phyloP scores from a whole-genome alignment of 495 filamentous ascomycete genomes.

The Ramalina intermedia region DNA sequence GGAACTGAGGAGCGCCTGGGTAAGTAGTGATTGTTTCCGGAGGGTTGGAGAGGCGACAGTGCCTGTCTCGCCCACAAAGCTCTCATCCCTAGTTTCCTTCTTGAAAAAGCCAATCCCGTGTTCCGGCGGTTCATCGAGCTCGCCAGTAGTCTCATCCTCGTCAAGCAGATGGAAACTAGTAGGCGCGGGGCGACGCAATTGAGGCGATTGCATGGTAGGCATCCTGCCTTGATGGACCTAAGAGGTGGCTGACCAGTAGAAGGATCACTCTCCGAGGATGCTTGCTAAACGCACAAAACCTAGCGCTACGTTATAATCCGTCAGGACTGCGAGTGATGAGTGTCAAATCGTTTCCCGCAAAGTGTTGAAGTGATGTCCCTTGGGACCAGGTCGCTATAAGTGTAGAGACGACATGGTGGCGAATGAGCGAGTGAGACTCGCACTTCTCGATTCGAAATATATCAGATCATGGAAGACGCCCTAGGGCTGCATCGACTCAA shows the following conservation, averaged over 20 bases:
- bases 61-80: slow-evolving; percentile 15
- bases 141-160: slow-evolving; percentile 17
- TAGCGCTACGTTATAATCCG: too few relatives aligned
- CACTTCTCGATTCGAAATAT: too few relatives aligned
- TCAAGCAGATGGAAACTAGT: neutral
- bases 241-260: too few relatives aligned
- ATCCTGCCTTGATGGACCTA: too few relatives aligned
- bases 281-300: too few relatives aligned
- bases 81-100: slow-evolving; percentile 21
- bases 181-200: neutral
- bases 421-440: slow-evolving; percentile 6
- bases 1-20: slow-evolving; percentile 56
- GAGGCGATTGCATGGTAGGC: neutral
- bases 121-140: slow-evolving; percentile 41
- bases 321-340: too few relatives aligned
- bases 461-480: too few relatives aligned
- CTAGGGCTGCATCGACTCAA: too few relatives aligned
- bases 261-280: too few relatives aligned
- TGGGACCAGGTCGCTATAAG: slow-evolving; percentile 22
- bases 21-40: slow-evolving; percentile 60
- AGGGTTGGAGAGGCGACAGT: slow-evolving; percentile 27
- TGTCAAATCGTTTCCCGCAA: neutral
- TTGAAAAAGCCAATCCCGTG: slow-evolving; percentile 17
- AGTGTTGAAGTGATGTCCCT: slow-evolving; percentile 14
- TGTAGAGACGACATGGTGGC: slow-evolving; percentile 16